Evolutionary conservation across 805 yeast species (phyloP), one percentile per base, ranked within the genome.

Genomic region (Wickerhamiella lipophila): DNA sequence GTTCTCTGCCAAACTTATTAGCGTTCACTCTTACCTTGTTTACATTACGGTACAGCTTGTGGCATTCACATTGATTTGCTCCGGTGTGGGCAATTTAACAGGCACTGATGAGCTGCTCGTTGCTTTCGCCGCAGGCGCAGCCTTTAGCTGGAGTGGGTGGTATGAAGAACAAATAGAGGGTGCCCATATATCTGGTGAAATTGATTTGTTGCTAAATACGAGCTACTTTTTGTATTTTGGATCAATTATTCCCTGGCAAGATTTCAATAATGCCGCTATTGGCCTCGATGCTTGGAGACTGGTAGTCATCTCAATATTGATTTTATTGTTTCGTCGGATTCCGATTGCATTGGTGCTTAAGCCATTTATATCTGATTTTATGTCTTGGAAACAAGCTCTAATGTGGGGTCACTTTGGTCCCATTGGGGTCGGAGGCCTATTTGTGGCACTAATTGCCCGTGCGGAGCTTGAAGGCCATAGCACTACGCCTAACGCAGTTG

Each of bases 331-430:
- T 36, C 57, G 69, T 4, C 56, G 70, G 8, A 54, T 66, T 3
- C 70, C 70, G 0, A 60, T 57, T 5, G 35, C 62, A 12, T 55
- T 79, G 32, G 70, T 50, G 1, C 65, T 77, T 25, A 78, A 78
- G 59, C 76, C 75, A 0, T 56, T 78, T 15, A 74, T 76, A 22
- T 83, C 84, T 1, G 81, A 77, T 55, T 70, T 81, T 34, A 72
- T 72, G 50, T 69, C 75, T 32, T 74, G 82, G 78, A 71, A 77
- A 59, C 86, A 81, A 58, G 84, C 84, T 0, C 56, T 80, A 4
- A 77, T 81, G 58, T 76, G 79, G 52, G 87, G 87, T 41, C 84
- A 77, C 64, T 81, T 81, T 58, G 87, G 87, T 34, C 87, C 87
- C 13, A 78, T 81, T 59, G 87, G 87, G 21, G 80, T 77, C 3